Conservation (phyloP, 1,284 basidiomycete genomes). For the Cryptococcus depauperatus region DNA sequence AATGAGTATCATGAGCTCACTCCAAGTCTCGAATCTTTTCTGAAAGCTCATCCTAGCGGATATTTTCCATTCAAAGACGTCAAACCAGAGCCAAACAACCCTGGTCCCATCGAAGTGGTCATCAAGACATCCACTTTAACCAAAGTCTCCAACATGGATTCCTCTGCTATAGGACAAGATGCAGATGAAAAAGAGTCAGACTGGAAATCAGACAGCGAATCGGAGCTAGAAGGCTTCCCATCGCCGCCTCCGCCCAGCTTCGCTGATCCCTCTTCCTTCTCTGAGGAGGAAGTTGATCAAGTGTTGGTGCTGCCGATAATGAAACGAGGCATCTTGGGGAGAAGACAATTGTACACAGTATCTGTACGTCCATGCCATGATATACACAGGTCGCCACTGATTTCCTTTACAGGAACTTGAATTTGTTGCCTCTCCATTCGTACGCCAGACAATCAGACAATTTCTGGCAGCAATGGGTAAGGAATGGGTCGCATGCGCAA, state of each 20-base stretch:
- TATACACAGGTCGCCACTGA: neutral
- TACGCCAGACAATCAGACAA: constrained; percentile 18
- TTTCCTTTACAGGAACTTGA: constrained; percentile 14
- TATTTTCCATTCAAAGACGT: constrained; percentile 36
- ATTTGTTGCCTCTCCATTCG: constrained; percentile 14
- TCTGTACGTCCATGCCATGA: constrained; percentile 12
- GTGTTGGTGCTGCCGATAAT: constrained; percentile 24
- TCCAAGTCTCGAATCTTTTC: constrained; percentile 56
- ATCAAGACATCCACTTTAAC: neutral
- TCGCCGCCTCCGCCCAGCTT: constrained; percentile 38
- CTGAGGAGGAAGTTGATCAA: constrained; percentile 14
- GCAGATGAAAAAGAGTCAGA: no score
- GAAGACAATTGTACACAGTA: constrained; percentile 12
- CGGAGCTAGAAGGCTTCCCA: constrained; percentile 11
- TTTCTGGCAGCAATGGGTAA: constrained; percentile 31
- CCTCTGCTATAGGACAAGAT: neutral
- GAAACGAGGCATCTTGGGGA: constrained; percentile 1
- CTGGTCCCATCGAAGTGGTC: constrained; percentile 13
- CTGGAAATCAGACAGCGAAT: no score
- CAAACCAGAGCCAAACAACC: no score
- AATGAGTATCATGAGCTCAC: constrained; percentile 65
- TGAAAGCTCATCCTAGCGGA: constrained; percentile 50
- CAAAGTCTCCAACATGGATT: neutral
- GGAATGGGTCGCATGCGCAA: constrained; percentile 18
- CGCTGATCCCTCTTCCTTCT: constrained; percentile 19